These are phyloP conservation scores for Quillaja saponaria DNA, from an alignment of 306 rosid genomes.

Conservation along the genomic window DNA sequence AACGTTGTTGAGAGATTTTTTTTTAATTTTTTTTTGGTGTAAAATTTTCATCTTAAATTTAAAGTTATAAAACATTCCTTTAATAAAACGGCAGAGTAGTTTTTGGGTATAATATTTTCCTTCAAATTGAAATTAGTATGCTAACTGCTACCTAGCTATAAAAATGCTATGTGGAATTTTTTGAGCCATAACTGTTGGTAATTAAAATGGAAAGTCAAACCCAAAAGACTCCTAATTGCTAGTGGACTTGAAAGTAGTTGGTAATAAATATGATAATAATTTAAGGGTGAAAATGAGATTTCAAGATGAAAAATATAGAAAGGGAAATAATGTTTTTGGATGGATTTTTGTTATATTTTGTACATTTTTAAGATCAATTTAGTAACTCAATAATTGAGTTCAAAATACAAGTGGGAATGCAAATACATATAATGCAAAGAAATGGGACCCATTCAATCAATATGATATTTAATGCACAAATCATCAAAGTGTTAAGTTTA, in stretches of 20 bases:
- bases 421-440: slow-evolving; percentile 42
- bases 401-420: slow-evolving; percentile 45
- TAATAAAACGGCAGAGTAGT: no score
- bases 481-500: slow-evolving; percentile 38
- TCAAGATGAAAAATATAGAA: not conserved
- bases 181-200: not conserved
- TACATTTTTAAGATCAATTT: slow-evolving; percentile 39
- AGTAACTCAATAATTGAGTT: slow-evolving; percentile 62
- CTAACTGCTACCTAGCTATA: no score
- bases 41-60: no score
- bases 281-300: no score
- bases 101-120: not conserved
- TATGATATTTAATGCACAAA: slow-evolving; percentile 50
- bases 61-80: no score
- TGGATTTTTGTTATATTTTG: not conserved
- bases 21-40: not conserved
- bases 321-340: not conserved
- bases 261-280: no score
- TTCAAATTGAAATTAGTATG: no score
- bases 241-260: no score
- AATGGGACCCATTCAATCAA: slow-evolving; percentile 50
- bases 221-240: not conserved
- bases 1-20: slow-evolving; percentile 32
- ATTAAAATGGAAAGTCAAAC: not conserved
- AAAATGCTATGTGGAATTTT: slow-evolving; percentile 3